These are phyloP conservation scores for Lepidium aucheri DNA, from an alignment of 345 rosid species.

Conservation along the genomic window DNA sequence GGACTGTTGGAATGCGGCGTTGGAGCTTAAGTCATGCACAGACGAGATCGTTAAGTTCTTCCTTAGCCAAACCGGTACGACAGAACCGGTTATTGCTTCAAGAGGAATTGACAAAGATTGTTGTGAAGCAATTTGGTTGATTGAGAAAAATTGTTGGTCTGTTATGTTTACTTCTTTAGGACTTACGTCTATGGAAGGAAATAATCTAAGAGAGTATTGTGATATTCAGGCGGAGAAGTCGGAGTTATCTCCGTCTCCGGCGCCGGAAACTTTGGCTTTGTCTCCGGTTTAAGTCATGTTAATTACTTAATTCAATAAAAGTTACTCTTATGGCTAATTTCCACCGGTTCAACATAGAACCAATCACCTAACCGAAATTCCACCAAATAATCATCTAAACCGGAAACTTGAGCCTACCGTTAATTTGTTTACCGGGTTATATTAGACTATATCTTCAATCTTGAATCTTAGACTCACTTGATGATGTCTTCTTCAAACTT, in stretches of 20 bases:
- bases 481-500: constrained; percentile 36
- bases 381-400: background rate
- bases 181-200: constrained; percentile 52
- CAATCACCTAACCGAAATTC: background rate
- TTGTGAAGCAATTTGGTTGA: constrained; percentile 51
- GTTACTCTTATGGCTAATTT: background rate
- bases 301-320: too few relatives aligned
- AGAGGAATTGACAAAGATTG: constrained; percentile 42
- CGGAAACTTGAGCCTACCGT: background rate
- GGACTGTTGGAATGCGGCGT: constrained; percentile 62
- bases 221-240: constrained; percentile 20
- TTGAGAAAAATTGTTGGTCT: constrained; percentile 66
- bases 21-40: constrained; percentile 61
- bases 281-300: background rate
- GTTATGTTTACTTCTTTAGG: constrained; percentile 67
- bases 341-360: background rate
- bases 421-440: background rate
- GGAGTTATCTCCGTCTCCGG: constrained; percentile 14
- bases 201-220: constrained; percentile 55
- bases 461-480: constrained; percentile 21
- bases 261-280: constrained; percentile 3
- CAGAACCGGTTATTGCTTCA: background rate
- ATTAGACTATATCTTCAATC: background rate
- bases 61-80: constrained; percentile 37
- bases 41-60: constrained; percentile 57